Percentiles rank a stretch among this genome's conserved stretches.
Evolutionary conservation across 1,139 yeast genomes (phyloP).

Genomic region (Yamadazyma aaseri): DNA sequence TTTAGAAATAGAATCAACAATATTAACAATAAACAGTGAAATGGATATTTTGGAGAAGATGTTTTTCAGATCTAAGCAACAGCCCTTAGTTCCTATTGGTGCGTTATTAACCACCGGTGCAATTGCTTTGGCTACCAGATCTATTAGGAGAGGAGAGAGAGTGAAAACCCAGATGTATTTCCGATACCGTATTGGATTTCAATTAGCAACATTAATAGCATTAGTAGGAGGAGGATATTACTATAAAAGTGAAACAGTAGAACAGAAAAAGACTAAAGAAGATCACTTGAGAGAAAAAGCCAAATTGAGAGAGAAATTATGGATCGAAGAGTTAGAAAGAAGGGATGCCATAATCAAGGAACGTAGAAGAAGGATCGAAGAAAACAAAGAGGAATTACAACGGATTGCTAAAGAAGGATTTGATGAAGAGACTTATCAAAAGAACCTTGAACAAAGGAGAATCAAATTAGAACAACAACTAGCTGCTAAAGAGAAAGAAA

Average conservation of each 20-base stretch:
- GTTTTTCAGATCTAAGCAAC: conserved; percentile 55
- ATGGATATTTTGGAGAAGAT: conserved; percentile 32
- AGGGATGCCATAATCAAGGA: conserved; percentile 72
- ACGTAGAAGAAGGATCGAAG: conserved; percentile 50
- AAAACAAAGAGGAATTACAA: conserved; percentile 37
- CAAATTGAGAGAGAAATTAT: conserved; percentile 74
- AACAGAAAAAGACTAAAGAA: conserved; percentile 52
- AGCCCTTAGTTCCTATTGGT: conserved; percentile 82
- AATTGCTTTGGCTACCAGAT: conserved; percentile 72
- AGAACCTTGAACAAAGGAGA: conserved; percentile 6
- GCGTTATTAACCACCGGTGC: conserved; percentile 78
- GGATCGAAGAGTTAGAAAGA: conserved; percentile 90
- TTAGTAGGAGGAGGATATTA: conserved; percentile 74
- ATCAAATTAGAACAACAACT: no score
- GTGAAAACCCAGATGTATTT: conserved; percentile 81
- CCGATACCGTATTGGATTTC: conserved; percentile 86
- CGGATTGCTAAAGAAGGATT: conserved; percentile 45
- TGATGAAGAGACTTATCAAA: conserved; percentile 19
- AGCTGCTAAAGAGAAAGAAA: not conserved
- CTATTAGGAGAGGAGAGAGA: conserved; percentile 71
- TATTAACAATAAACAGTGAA: conserved; percentile 21
- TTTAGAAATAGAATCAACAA: not conserved
- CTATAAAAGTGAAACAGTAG: conserved; percentile 47
- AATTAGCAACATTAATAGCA: conserved; percentile 78
- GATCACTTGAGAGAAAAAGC: conserved; percentile 72